Evolutionary conservation across 306 rosid genomes (phyloP).

Genomic region (Rubus parviflorus): DNA sequence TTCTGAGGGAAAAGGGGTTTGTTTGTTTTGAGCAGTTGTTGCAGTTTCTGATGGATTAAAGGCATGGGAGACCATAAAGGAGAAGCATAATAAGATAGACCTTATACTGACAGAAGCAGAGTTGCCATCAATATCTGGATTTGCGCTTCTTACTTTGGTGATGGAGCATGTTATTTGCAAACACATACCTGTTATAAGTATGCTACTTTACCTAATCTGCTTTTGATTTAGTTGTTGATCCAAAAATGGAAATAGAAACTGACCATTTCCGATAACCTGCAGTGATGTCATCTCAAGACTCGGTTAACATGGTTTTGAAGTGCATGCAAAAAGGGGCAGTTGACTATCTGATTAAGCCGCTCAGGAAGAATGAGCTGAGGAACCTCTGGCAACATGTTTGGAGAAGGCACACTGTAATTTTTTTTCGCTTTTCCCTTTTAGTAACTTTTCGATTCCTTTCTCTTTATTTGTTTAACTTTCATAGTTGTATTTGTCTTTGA

Average conservation of each 20-base stretch:
- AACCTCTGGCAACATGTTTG: conserved; percentile 87
- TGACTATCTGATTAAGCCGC: conserved; percentile 79
- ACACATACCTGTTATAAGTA: conserved; percentile 79
- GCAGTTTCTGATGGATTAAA: conserved; percentile 65
- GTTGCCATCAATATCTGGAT: conserved; percentile 75
- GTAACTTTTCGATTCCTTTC: not conserved
- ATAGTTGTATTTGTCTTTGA: not conserved
- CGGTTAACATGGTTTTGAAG: conserved; percentile 58
- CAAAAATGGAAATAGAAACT: conserved; percentile 13
- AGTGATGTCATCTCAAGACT: conserved; percentile 85
- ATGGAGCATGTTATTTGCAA: conserved; percentile 77
- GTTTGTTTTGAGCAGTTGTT: conserved; percentile 46
- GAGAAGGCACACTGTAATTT: conserved; percentile 73
- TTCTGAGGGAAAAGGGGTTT: not conserved
- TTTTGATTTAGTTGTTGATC: not conserved
- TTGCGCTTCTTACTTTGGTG: conserved; percentile 60
- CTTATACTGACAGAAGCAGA: conserved; percentile 72
- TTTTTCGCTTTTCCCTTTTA: conserved; percentile 17
- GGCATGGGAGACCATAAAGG: conserved; percentile 75
- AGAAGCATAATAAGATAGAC: conserved; percentile 52
- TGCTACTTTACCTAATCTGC: conserved; percentile 14
- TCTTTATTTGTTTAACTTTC: not conserved
- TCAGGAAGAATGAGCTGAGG: conserved; percentile 66
- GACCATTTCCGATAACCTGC: conserved; percentile 28
- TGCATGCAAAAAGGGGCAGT: conserved; percentile 76